phyloP scores from a whole-genome alignment of 768 basidiomycete species.

The Termitomyces sp. region DNA sequence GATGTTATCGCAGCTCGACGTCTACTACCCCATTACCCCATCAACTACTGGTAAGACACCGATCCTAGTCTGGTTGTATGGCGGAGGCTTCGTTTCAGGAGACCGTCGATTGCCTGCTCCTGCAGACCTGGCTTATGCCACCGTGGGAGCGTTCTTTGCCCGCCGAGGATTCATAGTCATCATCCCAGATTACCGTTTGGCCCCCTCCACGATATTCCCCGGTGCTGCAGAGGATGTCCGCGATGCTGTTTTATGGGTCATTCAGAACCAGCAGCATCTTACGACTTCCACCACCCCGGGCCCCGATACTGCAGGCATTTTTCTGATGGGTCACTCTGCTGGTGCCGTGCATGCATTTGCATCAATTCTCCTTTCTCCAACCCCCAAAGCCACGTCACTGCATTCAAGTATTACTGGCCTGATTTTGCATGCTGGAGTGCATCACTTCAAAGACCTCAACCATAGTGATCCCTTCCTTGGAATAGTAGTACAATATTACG shows the following conservation, averaged over 20 bases:
- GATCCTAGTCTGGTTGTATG: slow-evolving; percentile 60
- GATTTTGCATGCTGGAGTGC: slow-evolving; percentile 42
- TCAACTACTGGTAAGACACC: slow-evolving; percentile 28
- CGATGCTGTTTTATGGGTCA: slow-evolving; percentile 52
- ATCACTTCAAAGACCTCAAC: slow-evolving; percentile 25
- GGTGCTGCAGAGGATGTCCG: slow-evolving; percentile 49
- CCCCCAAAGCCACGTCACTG: slow-evolving; percentile 21
- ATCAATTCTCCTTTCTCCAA: slow-evolving; percentile 31
- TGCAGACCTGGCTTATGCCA: slow-evolving; percentile 46
- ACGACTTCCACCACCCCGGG: slow-evolving; percentile 20
- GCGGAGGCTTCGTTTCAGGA: slow-evolving; percentile 56
- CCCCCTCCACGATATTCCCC: slow-evolving; percentile 52
- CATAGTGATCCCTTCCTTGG: slow-evolving; percentile 18
- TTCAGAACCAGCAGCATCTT: slow-evolving; percentile 28
- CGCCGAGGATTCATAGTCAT: slow-evolving; percentile 53
- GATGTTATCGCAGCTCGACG: slow-evolving; percentile 42
- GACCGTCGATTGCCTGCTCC: slow-evolving; percentile 41
- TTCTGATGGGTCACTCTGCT: slow-evolving; percentile 57
- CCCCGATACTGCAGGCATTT: slow-evolving; percentile 36
- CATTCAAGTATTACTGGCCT: slow-evolving; percentile 35
- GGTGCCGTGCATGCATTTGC: slow-evolving; percentile 48
- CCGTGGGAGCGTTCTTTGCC: slow-evolving; percentile 58
- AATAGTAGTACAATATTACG: slow-evolving; percentile 32
- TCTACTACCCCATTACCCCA: slow-evolving; percentile 48
- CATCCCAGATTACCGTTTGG: slow-evolving; percentile 65